phyloP scores from a whole-genome alignment of 2,329 filamentous ascomycete genomes.

The Trichoderma sp. region DNA sequence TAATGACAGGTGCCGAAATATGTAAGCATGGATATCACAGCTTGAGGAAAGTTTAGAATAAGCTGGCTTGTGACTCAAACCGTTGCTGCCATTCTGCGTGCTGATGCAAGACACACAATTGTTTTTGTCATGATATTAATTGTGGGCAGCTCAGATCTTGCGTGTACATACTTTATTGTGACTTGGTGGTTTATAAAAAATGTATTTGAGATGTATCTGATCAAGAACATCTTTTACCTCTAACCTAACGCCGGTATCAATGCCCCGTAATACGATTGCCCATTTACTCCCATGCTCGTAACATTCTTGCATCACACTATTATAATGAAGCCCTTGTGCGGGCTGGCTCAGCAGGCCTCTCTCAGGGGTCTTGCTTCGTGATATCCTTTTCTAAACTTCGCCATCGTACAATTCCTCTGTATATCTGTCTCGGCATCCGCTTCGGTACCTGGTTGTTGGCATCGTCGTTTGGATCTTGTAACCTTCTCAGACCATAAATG shows the following conservation, averaged over 20 bases:
- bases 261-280: slow-evolving; percentile 12
- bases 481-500: slow-evolving; percentile 74
- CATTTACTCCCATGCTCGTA: slow-evolving; percentile 6
- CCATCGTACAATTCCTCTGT: slow-evolving; percentile 15
- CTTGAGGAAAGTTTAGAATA: background rate
- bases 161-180: too few species aligned
- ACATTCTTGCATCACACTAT: slow-evolving; percentile 6
- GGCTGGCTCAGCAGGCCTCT: background rate
- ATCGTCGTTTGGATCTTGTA: background rate
- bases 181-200: background rate
- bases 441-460: background rate
- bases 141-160: background rate
- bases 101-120: background rate
- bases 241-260: slow-evolving; percentile 28
- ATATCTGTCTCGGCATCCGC: background rate
- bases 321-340: slow-evolving; percentile 8
- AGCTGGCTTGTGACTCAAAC: background rate
- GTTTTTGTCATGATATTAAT: background rate
- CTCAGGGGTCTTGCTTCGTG: background rate
- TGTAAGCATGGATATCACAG: background rate
- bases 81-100: background rate
- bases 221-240: slow-evolving; percentile 14
- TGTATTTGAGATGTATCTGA: slow-evolving; percentile 24
- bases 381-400: slow-evolving; percentile 2
- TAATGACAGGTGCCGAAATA: background rate